Evolutionary conservation across 352 stramenopile species (phyloP).

Genomic region (Globisporangium iwayamae): DNA sequence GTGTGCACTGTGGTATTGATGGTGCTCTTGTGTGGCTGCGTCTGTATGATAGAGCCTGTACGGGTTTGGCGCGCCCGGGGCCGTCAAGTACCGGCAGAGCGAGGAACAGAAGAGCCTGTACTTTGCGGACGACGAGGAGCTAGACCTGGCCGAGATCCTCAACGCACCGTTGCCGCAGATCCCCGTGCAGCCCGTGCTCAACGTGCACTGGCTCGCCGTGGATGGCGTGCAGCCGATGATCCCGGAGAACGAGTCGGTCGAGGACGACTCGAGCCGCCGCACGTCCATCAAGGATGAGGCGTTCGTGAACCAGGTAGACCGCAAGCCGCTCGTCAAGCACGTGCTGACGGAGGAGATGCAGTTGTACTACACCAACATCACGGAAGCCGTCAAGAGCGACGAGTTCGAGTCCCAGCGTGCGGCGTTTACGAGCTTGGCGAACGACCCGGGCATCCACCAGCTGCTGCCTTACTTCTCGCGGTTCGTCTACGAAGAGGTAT

Average conservation of each 20-base stretch:
- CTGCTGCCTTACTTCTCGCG: conserved; percentile 87
- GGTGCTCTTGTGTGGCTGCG: not conserved
- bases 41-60: conserved; percentile 51
- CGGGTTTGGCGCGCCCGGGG: conserved; percentile 56
- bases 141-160: conserved; percentile 64
- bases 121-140: conserved; percentile 71
- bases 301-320: conserved; percentile 62
- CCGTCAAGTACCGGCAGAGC: conserved; percentile 53
- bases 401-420: conserved; percentile 72
- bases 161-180: conserved; percentile 73
- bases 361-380: conserved; percentile 88
- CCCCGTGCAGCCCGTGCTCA: conserved; percentile 64
- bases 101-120: conserved; percentile 60
- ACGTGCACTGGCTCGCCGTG: conserved; percentile 82
- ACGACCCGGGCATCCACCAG: conserved; percentile 88
- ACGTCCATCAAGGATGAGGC: conserved; percentile 79
- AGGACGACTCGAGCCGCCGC: conserved; percentile 60
- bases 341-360: conserved; percentile 89
- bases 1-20: not conserved
- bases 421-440: conserved; percentile 69
- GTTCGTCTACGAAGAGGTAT: conserved; percentile 84
- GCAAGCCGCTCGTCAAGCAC: conserved; percentile 82
- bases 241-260: conserved; percentile 78
- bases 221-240: conserved; percentile 81
- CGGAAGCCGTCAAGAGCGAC: conserved; percentile 73